A percentile compares a stretch with the other conserved stretches of the same genome.
Conservation (phyloP, 352 stramenopile species). For the Globisporangium irregulare region DNA sequence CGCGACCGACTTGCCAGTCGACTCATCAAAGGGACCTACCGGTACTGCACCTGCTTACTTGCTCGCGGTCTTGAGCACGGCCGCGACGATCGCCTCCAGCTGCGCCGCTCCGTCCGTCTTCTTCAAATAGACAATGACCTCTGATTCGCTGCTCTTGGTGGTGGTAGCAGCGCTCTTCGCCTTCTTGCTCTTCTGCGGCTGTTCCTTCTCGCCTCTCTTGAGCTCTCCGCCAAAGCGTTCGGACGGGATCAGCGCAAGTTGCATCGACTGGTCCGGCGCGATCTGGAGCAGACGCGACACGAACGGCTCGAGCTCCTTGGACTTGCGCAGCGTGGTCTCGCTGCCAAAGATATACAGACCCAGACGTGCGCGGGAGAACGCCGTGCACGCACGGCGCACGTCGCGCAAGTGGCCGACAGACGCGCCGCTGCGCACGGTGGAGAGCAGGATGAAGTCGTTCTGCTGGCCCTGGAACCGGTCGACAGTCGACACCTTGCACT, state of each 20-base stretch:
- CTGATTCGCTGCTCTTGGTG: neutral
- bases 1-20: neutral
- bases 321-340: conserved; percentile 60
- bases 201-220: neutral
- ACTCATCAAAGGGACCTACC: neutral
- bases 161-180: neutral
- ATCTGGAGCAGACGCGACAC: conserved; percentile 32
- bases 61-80: conserved; percentile 1
- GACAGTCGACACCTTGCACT: conserved; percentile 84
- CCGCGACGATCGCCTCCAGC: conserved; percentile 5
- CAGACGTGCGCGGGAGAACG: conserved; percentile 89
- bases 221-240: conserved; percentile 22
- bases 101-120: conserved; percentile 4
- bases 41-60: neutral
- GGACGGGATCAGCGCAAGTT: conserved; percentile 32
- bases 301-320: conserved; percentile 68
- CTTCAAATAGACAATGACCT: neutral
- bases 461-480: conserved; percentile 96
- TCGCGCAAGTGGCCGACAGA: conserved; percentile 90
- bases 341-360: conserved; percentile 94
- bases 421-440: conserved; percentile 87
- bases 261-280: conserved; percentile 26
- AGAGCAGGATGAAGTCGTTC: conserved; percentile 95
- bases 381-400: conserved; percentile 89
- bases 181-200: conserved; percentile 8